Percentiles rank a stretch among this genome's conserved stretches.
These are phyloP conservation scores for Akanthomyces uredinophilus DNA, from an alignment of 2,329 filamentous ascomycete species.

Conservation along the genomic window DNA sequence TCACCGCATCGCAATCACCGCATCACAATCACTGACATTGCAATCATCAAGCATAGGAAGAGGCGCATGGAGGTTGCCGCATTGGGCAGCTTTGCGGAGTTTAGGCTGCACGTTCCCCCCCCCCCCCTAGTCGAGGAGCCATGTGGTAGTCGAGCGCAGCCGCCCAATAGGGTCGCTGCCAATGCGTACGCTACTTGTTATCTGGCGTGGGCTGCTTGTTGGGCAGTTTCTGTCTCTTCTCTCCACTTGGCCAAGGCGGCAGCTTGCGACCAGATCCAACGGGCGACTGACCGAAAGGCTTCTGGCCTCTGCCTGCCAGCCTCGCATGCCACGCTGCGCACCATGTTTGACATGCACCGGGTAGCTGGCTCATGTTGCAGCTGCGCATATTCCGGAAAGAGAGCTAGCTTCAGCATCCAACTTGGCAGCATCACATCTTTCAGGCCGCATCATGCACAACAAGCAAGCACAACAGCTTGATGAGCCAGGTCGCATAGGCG, in stretches of 20 bases:
- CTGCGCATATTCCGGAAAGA: too few species aligned
- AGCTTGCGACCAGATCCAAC: neutral
- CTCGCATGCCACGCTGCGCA: neutral
- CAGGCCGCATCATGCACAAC: too few species aligned
- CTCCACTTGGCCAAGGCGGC: slow-evolving; percentile 3
- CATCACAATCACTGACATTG: neutral
- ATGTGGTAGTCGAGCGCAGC: neutral
- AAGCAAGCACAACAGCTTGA: too few species aligned
- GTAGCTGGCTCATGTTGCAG: too few species aligned
- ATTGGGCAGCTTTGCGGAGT: neutral
- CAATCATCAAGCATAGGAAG: neutral
- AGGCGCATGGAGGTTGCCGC: neutral
- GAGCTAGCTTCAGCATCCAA: too few species aligned
- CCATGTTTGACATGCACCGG: too few species aligned
- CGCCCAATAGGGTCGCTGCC: neutral
- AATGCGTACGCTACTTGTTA: neutral
- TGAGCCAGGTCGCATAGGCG: neutral
- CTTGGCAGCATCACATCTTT: too few species aligned
- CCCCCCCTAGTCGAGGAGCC: too few species aligned
- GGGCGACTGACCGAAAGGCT: neutral
- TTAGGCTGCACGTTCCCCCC: too few species aligned
- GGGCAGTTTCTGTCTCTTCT: neutral
- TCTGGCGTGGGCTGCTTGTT: neutral
- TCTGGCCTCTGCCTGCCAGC: neutral
- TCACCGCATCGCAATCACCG: neutral